Percentiles rank a stretch among this genome's conserved stretches.
phyloP scores from a whole-genome alignment of 768 basidiomycete genomes.

The Piloderma croceum region DNA sequence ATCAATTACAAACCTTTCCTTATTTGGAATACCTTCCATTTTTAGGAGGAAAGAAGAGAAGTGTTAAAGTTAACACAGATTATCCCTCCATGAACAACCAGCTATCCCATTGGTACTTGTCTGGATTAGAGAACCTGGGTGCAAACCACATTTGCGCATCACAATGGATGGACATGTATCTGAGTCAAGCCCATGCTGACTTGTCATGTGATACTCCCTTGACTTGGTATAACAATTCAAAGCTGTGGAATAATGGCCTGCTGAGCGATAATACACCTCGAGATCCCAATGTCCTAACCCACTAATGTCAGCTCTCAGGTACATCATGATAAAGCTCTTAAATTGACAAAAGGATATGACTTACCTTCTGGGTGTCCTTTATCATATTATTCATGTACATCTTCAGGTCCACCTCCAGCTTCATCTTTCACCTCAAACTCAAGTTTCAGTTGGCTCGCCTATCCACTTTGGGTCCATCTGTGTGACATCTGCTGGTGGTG shows the following conservation, averaged over 20 bases:
- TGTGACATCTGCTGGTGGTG: slow-evolving; percentile 42
- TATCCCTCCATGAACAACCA: too few relatives aligned
- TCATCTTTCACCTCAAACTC: slow-evolving; percentile 70
- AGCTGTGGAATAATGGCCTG: slow-evolving; percentile 66
- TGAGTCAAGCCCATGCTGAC: slow-evolving; percentile 88
- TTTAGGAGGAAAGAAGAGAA: too few relatives aligned
- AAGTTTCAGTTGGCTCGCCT: slow-evolving; percentile 57
- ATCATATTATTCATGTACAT: slow-evolving; percentile 95
- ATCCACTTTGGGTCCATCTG: slow-evolving; percentile 65
- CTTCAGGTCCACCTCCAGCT: slow-evolving; percentile 90
- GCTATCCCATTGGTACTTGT: too few relatives aligned
- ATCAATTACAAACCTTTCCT: too few relatives aligned
- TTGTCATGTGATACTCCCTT: slow-evolving; percentile 87
- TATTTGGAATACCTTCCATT: too few relatives aligned
- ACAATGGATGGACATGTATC: slow-evolving; percentile 86
- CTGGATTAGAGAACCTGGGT: too few relatives aligned
- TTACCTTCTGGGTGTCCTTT: slow-evolving; percentile 95
- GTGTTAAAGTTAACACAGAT: too few relatives aligned
- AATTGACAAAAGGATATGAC: slow-evolving; percentile 42
- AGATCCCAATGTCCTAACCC: slow-evolving; percentile 83
- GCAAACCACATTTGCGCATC: too few relatives aligned
- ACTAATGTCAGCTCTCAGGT: slow-evolving; percentile 2
- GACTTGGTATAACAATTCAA: slow-evolving; percentile 86
- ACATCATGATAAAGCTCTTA: neutral
- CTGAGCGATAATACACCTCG: slow-evolving; percentile 67